A percentile compares a stretch with the other conserved stretches of the same genome.
These are phyloP conservation scores for Boletus vinaceobasis DNA, from an alignment of 768 basidiomycete genomes.

Conservation along the genomic window DNA sequence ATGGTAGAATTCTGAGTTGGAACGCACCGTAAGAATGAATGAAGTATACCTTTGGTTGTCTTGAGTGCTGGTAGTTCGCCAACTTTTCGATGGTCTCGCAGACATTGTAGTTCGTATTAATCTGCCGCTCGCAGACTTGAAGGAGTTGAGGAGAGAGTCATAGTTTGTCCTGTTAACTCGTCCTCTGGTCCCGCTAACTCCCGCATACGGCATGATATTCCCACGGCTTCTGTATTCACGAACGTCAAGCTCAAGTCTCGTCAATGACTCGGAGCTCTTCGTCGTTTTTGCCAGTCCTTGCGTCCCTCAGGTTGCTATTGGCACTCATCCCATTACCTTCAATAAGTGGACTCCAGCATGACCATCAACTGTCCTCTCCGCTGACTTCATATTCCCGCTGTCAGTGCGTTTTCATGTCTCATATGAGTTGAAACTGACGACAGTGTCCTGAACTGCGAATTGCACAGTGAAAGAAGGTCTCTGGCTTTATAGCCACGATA, in stretches of 20 bases:
- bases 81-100: no score
- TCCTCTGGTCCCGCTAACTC: not conserved
- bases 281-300: constrained; percentile 39
- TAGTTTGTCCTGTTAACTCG: no score
- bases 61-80: no score
- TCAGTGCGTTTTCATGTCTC: constrained; percentile 36
- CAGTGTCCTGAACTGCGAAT: constrained; percentile 8
- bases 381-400: constrained; percentile 75
- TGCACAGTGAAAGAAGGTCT: constrained; percentile 83
- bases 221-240: not conserved
- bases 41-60: no score
- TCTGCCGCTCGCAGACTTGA: no score
- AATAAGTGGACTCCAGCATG: constrained; percentile 47
- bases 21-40: no score
- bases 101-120: no score
- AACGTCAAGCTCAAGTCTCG: not conserved
- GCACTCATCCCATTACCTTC: constrained; percentile 48
- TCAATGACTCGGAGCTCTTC: constrained; percentile 15
- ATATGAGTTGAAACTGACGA: not conserved
- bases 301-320: constrained; percentile 50
- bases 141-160: no score
- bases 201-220: not conserved
- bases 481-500: constrained; percentile 69
- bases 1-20: no score
- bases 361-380: constrained; percentile 79